Evolutionary conservation across 805 yeast species (phyloP).

Genomic region (Starmerella roubikii): DNA sequence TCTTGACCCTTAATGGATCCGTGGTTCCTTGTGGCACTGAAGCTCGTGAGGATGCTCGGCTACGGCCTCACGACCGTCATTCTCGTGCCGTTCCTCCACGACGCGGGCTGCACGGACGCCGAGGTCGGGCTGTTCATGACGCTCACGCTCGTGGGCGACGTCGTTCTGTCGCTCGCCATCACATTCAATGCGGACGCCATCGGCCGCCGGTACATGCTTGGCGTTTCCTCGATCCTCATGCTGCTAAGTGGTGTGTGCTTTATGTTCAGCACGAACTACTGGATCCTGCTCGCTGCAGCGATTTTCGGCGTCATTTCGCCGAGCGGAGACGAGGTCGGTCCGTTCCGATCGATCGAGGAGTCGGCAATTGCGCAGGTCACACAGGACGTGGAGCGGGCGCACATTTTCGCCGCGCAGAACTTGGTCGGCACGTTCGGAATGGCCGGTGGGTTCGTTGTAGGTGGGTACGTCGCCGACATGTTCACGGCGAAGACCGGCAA

Average conservation of each 20-base stretch:
- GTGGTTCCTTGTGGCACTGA: constrained; percentile 51
- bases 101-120: constrained; percentile 40
- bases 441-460: constrained; percentile 53
- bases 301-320: constrained; percentile 78
- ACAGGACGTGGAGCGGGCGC: constrained; percentile 35
- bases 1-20: too few species aligned
- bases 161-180: constrained; percentile 48
- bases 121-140: constrained; percentile 72
- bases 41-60: constrained; percentile 55
- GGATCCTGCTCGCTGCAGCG: constrained; percentile 52
- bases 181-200: constrained; percentile 66
- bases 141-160: constrained; percentile 66
- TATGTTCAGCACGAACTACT: constrained; percentile 40
- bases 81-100: constrained; percentile 49
- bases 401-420: constrained; percentile 62
- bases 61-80: constrained; percentile 74
- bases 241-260: constrained; percentile 50
- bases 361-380: constrained; percentile 71
- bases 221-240: constrained; percentile 57
- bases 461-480: constrained; percentile 47
- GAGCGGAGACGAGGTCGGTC: constrained; percentile 83
- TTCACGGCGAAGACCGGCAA: constrained; percentile 13
- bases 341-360: constrained; percentile 77
- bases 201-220: constrained; percentile 55
- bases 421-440: constrained; percentile 56